A percentile compares a stretch with the other conserved stretches of the same genome.
These are phyloP conservation scores for Pascua guehoae DNA, from an alignment of 1,284 basidiomycete species.

Conservation along the genomic window DNA sequence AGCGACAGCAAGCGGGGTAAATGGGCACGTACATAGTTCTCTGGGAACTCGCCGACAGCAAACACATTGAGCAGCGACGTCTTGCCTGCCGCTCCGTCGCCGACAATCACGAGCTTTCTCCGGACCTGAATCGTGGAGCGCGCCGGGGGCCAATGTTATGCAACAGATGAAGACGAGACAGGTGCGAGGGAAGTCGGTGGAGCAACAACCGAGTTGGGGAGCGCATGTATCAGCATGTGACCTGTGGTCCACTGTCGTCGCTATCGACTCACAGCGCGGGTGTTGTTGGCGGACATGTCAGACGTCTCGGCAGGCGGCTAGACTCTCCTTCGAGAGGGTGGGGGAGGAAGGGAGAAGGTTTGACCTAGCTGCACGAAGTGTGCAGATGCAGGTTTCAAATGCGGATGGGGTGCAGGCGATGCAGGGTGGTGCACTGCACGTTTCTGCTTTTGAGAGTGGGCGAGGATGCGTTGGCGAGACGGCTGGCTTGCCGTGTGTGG, in stretches of 20 bases:
- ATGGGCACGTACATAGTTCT: constrained; percentile 68
- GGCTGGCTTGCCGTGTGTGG: no score
- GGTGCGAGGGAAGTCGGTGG: background rate
- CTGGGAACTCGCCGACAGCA: constrained; percentile 93
- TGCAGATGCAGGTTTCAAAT: no score
- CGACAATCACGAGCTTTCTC: constrained; percentile 66
- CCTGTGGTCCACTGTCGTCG: no score
- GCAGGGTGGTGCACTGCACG: no score
- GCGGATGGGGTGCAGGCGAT: no score
- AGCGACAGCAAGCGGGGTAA: no score
- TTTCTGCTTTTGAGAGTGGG: no score
- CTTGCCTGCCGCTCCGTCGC: constrained; percentile 68
- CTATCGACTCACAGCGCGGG: constrained; percentile 9
- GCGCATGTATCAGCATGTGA: no score
- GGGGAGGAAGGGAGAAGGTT: background rate
- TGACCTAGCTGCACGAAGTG: no score
- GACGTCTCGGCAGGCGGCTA: background rate
- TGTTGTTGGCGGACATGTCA: constrained; percentile 5
- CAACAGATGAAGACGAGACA: background rate
- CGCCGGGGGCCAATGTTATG: background rate
- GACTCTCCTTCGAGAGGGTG: background rate
- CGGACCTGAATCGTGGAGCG: constrained; percentile 26
- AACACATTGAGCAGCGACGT: constrained; percentile 59
- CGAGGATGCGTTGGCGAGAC: no score
- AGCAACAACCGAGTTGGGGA: background rate